Evolutionary conservation across 202 grass and related monocot species (phyloP).

Genomic region (Carex sylvatica): DNA sequence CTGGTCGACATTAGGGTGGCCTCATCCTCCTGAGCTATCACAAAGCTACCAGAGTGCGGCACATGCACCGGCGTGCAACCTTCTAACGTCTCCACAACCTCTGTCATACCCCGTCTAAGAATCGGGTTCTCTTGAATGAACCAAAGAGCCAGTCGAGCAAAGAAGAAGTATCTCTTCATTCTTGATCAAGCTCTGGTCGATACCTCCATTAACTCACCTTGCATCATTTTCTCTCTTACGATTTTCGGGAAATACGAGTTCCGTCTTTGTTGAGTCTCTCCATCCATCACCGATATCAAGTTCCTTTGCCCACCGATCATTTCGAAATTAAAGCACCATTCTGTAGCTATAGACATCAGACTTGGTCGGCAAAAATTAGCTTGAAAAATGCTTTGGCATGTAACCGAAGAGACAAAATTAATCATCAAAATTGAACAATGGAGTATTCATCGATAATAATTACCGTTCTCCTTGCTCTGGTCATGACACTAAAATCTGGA

Average conservation of each 20-base stretch:
- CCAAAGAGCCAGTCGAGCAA: constrained; percentile 10
- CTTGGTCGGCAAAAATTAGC: constrained; percentile 9
- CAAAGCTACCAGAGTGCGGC: not conserved
- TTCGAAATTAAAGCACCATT: constrained; percentile 52
- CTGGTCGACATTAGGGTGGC: no score
- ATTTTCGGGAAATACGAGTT: constrained; percentile 26
- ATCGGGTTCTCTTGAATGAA: constrained; percentile 32
- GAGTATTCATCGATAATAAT: not conserved
- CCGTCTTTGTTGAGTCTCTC: not conserved
- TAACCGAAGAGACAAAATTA: not conserved
- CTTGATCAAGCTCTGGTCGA: constrained; percentile 36
- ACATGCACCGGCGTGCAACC: constrained; percentile 28
- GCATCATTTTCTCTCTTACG: constrained; percentile 35
- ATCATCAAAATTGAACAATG: not conserved
- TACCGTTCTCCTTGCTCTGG: constrained; percentile 36
- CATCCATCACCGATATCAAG: not conserved
- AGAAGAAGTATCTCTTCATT: constrained; percentile 2
- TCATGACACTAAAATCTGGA: constrained; percentile 49
- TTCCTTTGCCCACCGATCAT: constrained; percentile 46
- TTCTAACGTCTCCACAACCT: constrained; percentile 59
- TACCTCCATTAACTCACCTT: constrained; percentile 38
- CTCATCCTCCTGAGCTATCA: no score
- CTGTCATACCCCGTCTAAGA: constrained; percentile 38
- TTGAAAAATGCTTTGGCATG: not conserved
- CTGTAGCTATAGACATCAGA: constrained; percentile 64